Evolutionary conservation across 768 basidiomycete genomes (phyloP).

Genomic region (Lepiota brunneoincarnata): DNA sequence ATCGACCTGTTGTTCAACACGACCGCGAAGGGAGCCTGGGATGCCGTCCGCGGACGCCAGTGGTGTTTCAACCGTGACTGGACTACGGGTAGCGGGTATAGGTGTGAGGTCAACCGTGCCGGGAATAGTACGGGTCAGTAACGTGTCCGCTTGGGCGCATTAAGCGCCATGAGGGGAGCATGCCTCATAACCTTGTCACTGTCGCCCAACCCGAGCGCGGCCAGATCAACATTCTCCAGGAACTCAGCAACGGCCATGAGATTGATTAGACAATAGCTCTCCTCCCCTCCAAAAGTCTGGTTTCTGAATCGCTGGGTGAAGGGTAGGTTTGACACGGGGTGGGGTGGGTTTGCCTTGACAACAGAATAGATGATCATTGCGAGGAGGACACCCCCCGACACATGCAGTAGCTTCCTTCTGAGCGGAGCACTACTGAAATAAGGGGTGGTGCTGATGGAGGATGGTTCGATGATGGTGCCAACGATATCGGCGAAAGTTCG

Average conservation of each 20-base stretch:
- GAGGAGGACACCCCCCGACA: constrained; percentile 87
- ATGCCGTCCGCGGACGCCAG: constrained; percentile 42
- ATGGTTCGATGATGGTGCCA: not conserved
- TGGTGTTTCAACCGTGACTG: constrained; percentile 44
- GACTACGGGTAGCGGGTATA: constrained; percentile 65
- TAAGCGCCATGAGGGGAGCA: no score
- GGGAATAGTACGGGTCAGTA: no score
- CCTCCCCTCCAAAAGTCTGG: constrained; percentile 67
- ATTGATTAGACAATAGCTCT: constrained; percentile 92
- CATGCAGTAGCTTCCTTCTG: constrained; percentile 37
- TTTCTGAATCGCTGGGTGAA: constrained; percentile 61
- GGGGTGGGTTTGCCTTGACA: constrained; percentile 87
- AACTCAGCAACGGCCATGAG: constrained; percentile 95
- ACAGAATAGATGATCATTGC: constrained; percentile 93
- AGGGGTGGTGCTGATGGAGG: constrained; percentile 5
- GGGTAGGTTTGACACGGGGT: constrained; percentile 70
- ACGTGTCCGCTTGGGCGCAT: no score
- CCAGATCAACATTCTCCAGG: constrained; percentile 90
- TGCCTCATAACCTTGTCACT: constrained; percentile 58
- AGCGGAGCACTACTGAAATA: not conserved
- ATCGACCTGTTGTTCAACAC: constrained; percentile 79
- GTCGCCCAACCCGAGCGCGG: constrained; percentile 57
- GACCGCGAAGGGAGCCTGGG: constrained; percentile 56
- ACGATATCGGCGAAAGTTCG: constrained; percentile 5
- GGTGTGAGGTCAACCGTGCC: constrained; percentile 78